A percentile compares a stretch with the other conserved stretches of the same genome.
Evolutionary conservation across 768 basidiomycete species (phyloP).

Genomic region (Tylopilus intermedius): DNA sequence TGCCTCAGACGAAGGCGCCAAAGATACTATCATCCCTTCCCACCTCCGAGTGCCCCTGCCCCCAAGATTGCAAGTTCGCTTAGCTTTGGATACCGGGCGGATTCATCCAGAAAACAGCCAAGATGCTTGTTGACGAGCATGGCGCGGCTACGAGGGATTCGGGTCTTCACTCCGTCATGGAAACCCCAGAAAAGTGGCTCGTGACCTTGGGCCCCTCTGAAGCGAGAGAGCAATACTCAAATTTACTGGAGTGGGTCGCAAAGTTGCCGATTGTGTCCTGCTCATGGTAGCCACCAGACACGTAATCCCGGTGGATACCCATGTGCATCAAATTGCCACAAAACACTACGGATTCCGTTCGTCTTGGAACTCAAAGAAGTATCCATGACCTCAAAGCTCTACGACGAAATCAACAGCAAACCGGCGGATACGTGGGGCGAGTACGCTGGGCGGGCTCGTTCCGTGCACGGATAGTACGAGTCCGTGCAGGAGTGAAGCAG

Average conservation of each 20-base stretch:
- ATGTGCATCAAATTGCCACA: slow-evolving; percentile 84
- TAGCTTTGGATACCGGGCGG: slow-evolving; percentile 94
- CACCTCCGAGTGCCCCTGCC: slow-evolving; percentile 59
- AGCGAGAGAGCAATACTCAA: slow-evolving; percentile 68
- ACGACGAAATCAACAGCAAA: slow-evolving; percentile 63
- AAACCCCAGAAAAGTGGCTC: slow-evolving; percentile 62
- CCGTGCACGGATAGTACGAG: slow-evolving; percentile 43
- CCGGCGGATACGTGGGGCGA: slow-evolving; percentile 70
- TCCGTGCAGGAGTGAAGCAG: too few relatives aligned
- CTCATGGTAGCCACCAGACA: slow-evolving; percentile 60
- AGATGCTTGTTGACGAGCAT: slow-evolving; percentile 64
- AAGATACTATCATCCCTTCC: slow-evolving; percentile 74
- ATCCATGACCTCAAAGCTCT: slow-evolving; percentile 70
- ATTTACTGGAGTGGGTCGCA: slow-evolving; percentile 89
- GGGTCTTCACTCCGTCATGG: slow-evolving; percentile 15
- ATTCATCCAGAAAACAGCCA: slow-evolving; percentile 83
- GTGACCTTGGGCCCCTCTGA: slow-evolving; percentile 46
- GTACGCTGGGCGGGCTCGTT: slow-evolving; percentile 89
- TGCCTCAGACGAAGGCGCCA: slow-evolving; percentile 29
- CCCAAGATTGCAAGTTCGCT: slow-evolving; percentile 62
- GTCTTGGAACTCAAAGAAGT: slow-evolving; percentile 35
- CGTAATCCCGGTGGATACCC: slow-evolving; percentile 79
- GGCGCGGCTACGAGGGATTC: slow-evolving; percentile 14
- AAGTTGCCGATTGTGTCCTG: slow-evolving; percentile 93
- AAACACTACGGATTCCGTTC: slow-evolving; percentile 70